Conservation (phyloP, 2,329 filamentous ascomycete genomes). For the Epichloe baconii region DNA sequence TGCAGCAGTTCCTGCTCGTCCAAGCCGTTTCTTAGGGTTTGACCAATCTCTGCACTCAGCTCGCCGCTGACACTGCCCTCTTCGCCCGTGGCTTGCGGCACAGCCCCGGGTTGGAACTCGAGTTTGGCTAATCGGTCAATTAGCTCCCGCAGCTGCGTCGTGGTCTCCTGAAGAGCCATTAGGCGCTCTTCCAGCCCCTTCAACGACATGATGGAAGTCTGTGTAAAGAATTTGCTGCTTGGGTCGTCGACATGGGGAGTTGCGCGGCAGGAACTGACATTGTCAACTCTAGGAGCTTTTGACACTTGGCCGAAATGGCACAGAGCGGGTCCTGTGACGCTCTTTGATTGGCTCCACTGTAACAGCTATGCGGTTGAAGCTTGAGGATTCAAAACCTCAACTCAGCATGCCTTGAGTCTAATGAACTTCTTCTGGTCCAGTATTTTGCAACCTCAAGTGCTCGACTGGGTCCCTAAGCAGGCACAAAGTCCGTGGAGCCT, state of each 20-base stretch:
- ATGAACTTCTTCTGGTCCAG: no score
- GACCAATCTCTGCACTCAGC: conserved; percentile 67
- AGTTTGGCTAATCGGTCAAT: conserved; percentile 47
- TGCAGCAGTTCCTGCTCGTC: conserved; percentile 71
- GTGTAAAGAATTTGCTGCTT: not conserved
- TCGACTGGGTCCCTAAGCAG: not conserved
- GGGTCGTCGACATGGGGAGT: not conserved
- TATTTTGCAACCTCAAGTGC: not conserved
- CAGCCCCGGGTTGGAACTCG: conserved; percentile 44
- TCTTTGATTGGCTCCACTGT: not conserved
- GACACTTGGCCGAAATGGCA: conserved; percentile 1
- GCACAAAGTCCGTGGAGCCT: not conserved
- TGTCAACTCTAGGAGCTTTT: not conserved
- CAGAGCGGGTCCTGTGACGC: not conserved
- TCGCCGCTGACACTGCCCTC: conserved; percentile 51
- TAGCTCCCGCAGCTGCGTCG: conserved; percentile 41
- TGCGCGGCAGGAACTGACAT: not conserved
- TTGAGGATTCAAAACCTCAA: no score
- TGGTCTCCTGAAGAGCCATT: conserved; percentile 46
- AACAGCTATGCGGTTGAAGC: not conserved
- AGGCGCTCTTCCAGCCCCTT: conserved; percentile 50
- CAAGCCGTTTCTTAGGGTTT: conserved; percentile 62
- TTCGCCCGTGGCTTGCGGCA: conserved; percentile 34
- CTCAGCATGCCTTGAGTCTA: no score
- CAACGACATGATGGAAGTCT: conserved; percentile 33